Conservation (phyloP, 192 early-diverging fungal species). For the Chytriomyces sp. region DNA sequence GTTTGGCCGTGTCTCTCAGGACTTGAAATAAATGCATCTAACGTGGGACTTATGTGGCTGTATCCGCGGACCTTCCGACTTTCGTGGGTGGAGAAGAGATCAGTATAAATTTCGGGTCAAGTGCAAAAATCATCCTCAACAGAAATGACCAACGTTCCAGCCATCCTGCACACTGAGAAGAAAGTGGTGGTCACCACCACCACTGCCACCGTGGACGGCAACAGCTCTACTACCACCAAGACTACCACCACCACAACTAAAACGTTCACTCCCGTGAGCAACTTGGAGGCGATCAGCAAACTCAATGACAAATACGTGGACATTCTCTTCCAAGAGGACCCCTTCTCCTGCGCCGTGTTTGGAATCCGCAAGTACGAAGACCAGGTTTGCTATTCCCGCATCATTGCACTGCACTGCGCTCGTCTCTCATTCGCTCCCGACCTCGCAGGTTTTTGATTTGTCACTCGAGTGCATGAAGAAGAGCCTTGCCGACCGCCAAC, state of each 20-base stretch:
- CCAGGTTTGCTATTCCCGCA: background rate
- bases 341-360: constrained; percentile 14
- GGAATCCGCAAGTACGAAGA: constrained; percentile 21
- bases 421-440: background rate
- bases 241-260: background rate
- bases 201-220: background rate
- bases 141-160: too few relatives aligned
- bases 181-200: background rate
- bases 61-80: too few relatives aligned
- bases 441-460: background rate
- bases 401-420: background rate
- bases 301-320: constrained; percentile 29
- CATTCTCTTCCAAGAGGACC: constrained; percentile 3
- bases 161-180: too few relatives aligned
- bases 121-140: too few relatives aligned
- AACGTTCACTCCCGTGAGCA: background rate
- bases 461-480: background rate
- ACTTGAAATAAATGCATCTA: too few relatives aligned
- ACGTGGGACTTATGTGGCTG: too few relatives aligned
- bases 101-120: too few relatives aligned
- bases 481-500: background rate
- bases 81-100: too few relatives aligned
- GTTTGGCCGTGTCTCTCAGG: too few relatives aligned
- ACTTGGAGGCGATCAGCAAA: constrained; percentile 8
- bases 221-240: background rate